Evolutionary conservation across 306 rosid genomes (phyloP).

Genomic region (Canavalia ensiformis): DNA sequence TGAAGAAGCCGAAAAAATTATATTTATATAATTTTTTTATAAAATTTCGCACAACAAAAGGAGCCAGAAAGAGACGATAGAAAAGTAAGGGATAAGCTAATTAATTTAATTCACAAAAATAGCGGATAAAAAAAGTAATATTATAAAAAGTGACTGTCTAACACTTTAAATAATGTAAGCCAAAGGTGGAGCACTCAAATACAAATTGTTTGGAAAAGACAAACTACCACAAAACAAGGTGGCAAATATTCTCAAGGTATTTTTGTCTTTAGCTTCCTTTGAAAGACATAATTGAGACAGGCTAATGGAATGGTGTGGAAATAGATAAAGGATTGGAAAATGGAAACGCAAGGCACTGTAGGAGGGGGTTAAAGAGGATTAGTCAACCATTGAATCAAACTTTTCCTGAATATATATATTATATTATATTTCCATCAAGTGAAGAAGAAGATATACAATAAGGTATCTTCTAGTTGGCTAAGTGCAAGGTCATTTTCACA

Average conservation of each 20-base stretch:
- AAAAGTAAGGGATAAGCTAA: too few species aligned
- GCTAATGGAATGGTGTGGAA: conserved; percentile 7
- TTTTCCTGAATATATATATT: conserved; percentile 13
- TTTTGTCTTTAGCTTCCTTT: conserved; percentile 19
- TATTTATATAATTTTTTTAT: too few species aligned
- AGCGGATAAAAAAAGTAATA: too few species aligned
- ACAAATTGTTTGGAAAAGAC: neutral
- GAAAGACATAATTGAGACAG: neutral
- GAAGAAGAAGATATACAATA: conserved; percentile 25
- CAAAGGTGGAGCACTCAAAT: neutral
- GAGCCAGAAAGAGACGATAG: too few species aligned
- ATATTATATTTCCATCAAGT: conserved; percentile 30
- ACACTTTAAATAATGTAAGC: too few species aligned
- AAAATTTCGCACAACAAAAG: too few species aligned
- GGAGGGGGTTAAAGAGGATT: conserved; percentile 29
- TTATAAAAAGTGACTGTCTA: too few species aligned
- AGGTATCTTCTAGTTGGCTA: conserved; percentile 18
- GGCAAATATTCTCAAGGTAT: neutral
- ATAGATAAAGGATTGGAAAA: conserved; percentile 24
- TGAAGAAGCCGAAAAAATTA: too few species aligned
- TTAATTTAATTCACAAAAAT: too few species aligned
- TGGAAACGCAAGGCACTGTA: conserved; percentile 24
- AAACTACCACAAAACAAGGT: conserved; percentile 37
- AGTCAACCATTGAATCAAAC: conserved; percentile 44
- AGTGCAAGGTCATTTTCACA: conserved; percentile 43